A percentile compares a stretch with the other conserved stretches of the same genome.
phyloP scores from a whole-genome alignment of 805 yeast species.

The Priceomyces castillae region DNA sequence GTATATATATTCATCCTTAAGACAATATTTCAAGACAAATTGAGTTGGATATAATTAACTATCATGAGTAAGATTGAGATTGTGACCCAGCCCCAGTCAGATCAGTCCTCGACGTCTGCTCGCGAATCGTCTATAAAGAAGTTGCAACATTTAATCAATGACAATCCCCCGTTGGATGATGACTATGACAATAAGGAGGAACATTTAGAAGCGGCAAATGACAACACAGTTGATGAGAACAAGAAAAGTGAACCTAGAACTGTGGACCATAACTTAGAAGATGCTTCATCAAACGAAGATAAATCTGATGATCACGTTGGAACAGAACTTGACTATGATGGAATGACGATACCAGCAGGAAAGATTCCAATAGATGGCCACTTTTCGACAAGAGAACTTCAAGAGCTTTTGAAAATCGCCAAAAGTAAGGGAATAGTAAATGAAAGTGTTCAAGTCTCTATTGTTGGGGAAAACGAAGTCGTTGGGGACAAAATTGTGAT shows the following conservation, averaged over 20 bases:
- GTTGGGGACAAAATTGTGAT: conserved; percentile 33
- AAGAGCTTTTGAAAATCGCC: conserved; percentile 29
- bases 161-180: conserved; percentile 12
- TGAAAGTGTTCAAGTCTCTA: conserved; percentile 23
- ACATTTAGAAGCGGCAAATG: background rate
- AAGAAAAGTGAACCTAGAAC: background rate
- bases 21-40: too few relatives aligned
- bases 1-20: too few relatives aligned
- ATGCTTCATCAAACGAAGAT: conserved; percentile 1
- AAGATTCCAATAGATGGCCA: conserved; percentile 42
- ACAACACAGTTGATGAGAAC: background rate
- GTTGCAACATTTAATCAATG: conserved; percentile 23
- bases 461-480: conserved; percentile 18
- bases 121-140: conserved; percentile 20
- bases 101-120: conserved; percentile 13
- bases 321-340: conserved; percentile 29
- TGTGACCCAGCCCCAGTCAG: conserved; percentile 20
- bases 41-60: background rate
- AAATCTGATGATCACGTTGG: conserved; percentile 6
- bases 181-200: conserved; percentile 5
- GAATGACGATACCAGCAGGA: conserved; percentile 36
- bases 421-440: conserved; percentile 29
- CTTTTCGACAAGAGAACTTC: conserved; percentile 33
- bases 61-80: conserved; percentile 20
- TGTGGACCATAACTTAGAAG: background rate